These are phyloP conservation scores for Debaryomyces prosopidis DNA, from an alignment of 805 yeast species.

Conservation along the genomic window DNA sequence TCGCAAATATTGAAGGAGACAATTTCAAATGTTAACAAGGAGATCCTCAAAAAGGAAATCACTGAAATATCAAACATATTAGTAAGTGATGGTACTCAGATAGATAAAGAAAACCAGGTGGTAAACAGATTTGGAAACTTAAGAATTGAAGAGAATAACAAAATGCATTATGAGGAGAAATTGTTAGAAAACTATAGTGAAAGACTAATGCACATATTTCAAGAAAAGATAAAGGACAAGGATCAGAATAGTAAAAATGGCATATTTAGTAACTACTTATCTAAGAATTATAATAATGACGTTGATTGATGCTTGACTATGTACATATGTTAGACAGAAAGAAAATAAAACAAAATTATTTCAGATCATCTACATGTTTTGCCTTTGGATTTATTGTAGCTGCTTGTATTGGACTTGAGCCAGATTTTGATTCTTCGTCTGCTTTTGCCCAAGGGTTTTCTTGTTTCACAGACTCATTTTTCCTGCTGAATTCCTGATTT, in stretches of 20 bases:
- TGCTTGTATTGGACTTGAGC: constrained; percentile 34
- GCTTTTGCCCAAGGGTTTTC: constrained; percentile 39
- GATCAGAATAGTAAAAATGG: constrained; percentile 4
- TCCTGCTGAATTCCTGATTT: constrained; percentile 8
- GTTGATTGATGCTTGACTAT: constrained; percentile 1
- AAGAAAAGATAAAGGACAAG: constrained; percentile 20
- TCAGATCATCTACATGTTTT: constrained; percentile 4
- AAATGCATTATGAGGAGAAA: constrained; percentile 12
- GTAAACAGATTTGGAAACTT: neutral
- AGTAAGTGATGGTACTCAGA: neutral
- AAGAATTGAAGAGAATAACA: neutral
- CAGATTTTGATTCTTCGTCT: constrained; percentile 17
- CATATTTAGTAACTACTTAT: neutral
- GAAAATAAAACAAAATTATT: neutral
- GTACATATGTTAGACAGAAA: constrained; percentile 2
- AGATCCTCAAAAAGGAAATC: neutral
- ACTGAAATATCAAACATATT: neutral
- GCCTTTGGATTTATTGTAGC: constrained; percentile 40
- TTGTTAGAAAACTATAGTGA: constrained; percentile 42
- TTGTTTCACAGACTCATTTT: neutral
- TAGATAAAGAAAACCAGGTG: neutral
- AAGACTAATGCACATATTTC: constrained; percentile 28
- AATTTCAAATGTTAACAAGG: neutral
- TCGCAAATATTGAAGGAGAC: constrained; percentile 10
- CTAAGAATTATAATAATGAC: neutral